These are phyloP conservation scores for Eimeria falciformis DNA, from an alignment of 169 alveolate species.

Conservation along the genomic window DNA sequence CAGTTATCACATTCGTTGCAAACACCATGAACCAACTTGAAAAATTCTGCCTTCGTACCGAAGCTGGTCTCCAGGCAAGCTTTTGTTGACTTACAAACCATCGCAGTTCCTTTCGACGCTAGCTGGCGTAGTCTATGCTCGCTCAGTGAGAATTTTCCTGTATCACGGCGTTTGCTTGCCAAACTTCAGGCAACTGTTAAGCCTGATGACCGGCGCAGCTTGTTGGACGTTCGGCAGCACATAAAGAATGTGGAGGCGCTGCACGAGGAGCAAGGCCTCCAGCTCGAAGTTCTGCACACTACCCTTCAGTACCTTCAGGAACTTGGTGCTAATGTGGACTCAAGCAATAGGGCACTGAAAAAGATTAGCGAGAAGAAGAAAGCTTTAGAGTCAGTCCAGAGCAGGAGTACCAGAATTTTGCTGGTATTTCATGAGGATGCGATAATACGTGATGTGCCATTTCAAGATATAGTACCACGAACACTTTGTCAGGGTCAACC, in stretches of 20 bases:
- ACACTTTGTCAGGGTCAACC: neutral
- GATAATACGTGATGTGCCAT: neutral
- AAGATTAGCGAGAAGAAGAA: slow-evolving; percentile 15
- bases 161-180: neutral
- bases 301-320: slow-evolving; percentile 33
- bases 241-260: slow-evolving; percentile 83
- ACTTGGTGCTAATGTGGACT: slow-evolving; percentile 51
- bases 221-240: slow-evolving; percentile 66
- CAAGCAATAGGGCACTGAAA: slow-evolving; percentile 68
- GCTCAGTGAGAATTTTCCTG: neutral
- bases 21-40: slow-evolving; percentile 84
- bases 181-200: slow-evolving; percentile 45
- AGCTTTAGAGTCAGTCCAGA: slow-evolving; percentile 75
- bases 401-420: too few species aligned
- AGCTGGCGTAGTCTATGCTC: neutral
- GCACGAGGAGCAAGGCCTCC: slow-evolving; percentile 77
- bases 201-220: slow-evolving; percentile 43
- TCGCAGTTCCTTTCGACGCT: neutral
- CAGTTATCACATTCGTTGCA: slow-evolving; percentile 87
- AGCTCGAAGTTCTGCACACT: slow-evolving; percentile 77
- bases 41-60: slow-evolving; percentile 84
- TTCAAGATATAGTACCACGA: neutral
- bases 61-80: slow-evolving; percentile 86
- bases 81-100: neutral
- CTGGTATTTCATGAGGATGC: too few species aligned